Evolutionary conservation across 352 stramenopile genomes (phyloP).

Genomic region (Phytophthora europaea): DNA sequence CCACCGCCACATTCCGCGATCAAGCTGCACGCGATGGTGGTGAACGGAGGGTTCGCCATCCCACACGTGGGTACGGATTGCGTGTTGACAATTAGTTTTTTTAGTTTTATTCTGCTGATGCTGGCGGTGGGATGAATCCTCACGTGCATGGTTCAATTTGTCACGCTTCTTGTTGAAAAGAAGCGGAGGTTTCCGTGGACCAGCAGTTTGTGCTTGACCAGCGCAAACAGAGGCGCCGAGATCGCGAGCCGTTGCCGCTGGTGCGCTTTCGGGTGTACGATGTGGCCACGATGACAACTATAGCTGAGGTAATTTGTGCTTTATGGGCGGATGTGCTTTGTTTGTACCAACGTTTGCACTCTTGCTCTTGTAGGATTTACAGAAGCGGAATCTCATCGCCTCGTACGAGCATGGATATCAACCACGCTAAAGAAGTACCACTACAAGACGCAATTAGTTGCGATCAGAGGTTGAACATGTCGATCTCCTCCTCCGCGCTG

Average conservation of each 20-base stretch:
- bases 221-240: constrained; percentile 26
- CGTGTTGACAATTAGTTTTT: not conserved
- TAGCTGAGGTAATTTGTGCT: constrained; percentile 46
- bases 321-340: not conserved
- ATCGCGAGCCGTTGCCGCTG: constrained; percentile 9
- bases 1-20: constrained; percentile 16
- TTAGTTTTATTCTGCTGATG: not conserved
- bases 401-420: constrained; percentile 38
- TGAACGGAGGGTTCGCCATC: constrained; percentile 60
- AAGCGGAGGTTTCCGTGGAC: constrained; percentile 65
- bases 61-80: constrained; percentile 62
- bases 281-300: constrained; percentile 41
- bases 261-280: constrained; percentile 60
- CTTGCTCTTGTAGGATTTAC: constrained; percentile 33
- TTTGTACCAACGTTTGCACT: not conserved
- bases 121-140: not conserved
- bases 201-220: constrained; percentile 41
- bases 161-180: constrained; percentile 23
- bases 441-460: not conserved
- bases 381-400: constrained; percentile 44
- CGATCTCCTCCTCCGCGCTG: constrained; percentile 49
- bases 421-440: constrained; percentile 4
- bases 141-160: not conserved
- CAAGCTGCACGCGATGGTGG: constrained; percentile 55
- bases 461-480: constrained; percentile 65